phyloP scores from a whole-genome alignment of 2,329 filamentous ascomycete species.

The Xylaria sp. region DNA sequence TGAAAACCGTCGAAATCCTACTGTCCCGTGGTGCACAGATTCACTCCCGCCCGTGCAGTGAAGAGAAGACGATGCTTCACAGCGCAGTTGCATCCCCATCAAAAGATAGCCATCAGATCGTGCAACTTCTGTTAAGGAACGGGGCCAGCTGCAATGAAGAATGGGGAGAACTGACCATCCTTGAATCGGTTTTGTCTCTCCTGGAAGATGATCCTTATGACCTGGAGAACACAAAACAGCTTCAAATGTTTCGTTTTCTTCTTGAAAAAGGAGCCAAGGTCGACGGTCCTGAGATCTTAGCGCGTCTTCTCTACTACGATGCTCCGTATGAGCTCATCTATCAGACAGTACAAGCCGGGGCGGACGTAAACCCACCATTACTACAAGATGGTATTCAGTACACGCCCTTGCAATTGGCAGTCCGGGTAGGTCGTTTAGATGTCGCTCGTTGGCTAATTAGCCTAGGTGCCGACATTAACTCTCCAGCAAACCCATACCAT shows the following conservation, averaged over 20 bases:
- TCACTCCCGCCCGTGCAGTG: not conserved
- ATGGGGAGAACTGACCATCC: not conserved
- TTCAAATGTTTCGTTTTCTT: not conserved
- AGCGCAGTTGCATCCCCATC: not conserved
- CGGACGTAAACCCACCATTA: not conserved
- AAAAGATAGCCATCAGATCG: not conserved
- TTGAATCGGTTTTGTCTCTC: not conserved
- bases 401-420: constrained; percentile 13
- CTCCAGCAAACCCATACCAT: not conserved
- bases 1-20: not conserved
- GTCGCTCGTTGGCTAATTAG: not conserved
- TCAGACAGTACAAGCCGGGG: constrained; percentile 1
- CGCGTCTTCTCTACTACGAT: not conserved
- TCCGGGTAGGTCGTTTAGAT: not conserved
- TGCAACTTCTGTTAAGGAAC: not conserved
- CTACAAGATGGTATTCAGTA: not conserved
- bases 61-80: not conserved
- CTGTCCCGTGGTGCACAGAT: not conserved
- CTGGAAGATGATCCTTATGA: no score
- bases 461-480: constrained; percentile 16
- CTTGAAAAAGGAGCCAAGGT: not conserved
- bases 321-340: constrained; percentile 9
- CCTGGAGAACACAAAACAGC: not conserved
- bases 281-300: not conserved
- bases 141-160: not conserved